Evolutionary conservation across 768 basidiomycete genomes (phyloP).

Genomic region (Suillus subalutaceus): DNA sequence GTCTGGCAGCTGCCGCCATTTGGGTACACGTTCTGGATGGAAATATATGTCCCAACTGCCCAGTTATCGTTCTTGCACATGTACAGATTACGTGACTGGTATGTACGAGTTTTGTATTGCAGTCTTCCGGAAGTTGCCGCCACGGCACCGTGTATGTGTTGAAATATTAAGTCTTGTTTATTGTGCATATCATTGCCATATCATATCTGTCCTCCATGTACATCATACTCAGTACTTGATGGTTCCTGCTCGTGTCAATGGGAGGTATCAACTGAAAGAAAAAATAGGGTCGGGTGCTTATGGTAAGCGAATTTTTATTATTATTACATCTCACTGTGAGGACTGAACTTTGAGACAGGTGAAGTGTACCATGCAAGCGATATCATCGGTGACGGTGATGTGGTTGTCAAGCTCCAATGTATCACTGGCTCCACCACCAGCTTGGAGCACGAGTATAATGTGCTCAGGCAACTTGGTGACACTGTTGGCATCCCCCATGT

Average conservation of each 20-base stretch:
- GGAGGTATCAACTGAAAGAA: conserved; percentile 2
- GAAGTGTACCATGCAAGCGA: neutral
- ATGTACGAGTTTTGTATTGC: too few species aligned
- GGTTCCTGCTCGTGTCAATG: neutral
- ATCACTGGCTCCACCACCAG: neutral
- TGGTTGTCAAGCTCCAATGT: conserved; percentile 1
- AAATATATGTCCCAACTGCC: too few species aligned
- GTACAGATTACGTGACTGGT: too few species aligned
- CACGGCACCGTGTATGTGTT: too few species aligned
- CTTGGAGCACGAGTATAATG: neutral
- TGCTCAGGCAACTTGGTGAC: neutral
- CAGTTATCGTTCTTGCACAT: too few species aligned
- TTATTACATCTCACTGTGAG: neutral
- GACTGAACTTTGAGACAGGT: neutral
- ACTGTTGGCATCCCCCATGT: neutral
- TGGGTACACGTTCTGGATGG: too few species aligned
- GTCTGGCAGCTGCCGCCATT: too few species aligned
- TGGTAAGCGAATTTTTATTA: neutral
- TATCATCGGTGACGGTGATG: neutral
- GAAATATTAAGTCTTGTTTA: too few species aligned
- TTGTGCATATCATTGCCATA: too few species aligned
- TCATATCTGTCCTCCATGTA: too few species aligned
- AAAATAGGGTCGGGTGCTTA: neutral
- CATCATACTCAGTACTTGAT: too few species aligned
- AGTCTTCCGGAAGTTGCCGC: too few species aligned